A percentile compares a stretch with the other conserved stretches of the same genome.
Conservation (phyloP, 257 asterid species). For the Nicotiana obtusifolia region DNA sequence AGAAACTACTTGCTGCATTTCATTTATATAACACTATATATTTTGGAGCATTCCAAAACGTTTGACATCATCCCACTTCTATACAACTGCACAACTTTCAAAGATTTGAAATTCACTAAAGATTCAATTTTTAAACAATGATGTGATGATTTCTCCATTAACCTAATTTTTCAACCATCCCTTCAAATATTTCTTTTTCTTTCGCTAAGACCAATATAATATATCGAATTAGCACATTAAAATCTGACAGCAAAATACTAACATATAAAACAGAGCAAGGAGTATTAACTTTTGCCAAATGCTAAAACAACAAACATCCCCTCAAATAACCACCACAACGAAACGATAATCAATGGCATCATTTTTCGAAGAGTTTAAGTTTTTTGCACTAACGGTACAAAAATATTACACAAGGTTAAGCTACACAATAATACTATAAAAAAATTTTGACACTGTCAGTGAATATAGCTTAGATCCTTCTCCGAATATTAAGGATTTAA, state of each 20-base stretch:
- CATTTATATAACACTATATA: background rate
- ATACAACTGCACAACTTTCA: background rate
- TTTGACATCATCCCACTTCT: background rate
- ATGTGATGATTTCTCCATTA: background rate
- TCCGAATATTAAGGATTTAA: background rate
- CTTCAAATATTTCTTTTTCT: background rate
- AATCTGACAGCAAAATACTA: too few relatives aligned
- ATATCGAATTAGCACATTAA: background rate
- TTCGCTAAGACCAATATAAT: background rate
- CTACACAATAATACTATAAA: too few relatives aligned
- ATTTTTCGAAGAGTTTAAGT: too few relatives aligned
- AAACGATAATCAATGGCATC: too few relatives aligned
- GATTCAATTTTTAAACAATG: background rate
- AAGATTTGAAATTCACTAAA: background rate
- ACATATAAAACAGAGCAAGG: too few relatives aligned
- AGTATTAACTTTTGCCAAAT: background rate
- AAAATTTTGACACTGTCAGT: too few relatives aligned
- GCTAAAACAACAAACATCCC: background rate
- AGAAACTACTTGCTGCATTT: background rate
- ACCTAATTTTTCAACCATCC: background rate
- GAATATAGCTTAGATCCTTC: too few relatives aligned
- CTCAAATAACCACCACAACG: background rate
- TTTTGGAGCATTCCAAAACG: background rate
- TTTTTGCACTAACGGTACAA: too few relatives aligned
- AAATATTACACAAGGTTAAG: too few relatives aligned